Evolutionary conservation across 768 basidiomycete species (phyloP), one percentile per base, ranked within the genome.

Genomic region (Baorangia bicolor): DNA sequence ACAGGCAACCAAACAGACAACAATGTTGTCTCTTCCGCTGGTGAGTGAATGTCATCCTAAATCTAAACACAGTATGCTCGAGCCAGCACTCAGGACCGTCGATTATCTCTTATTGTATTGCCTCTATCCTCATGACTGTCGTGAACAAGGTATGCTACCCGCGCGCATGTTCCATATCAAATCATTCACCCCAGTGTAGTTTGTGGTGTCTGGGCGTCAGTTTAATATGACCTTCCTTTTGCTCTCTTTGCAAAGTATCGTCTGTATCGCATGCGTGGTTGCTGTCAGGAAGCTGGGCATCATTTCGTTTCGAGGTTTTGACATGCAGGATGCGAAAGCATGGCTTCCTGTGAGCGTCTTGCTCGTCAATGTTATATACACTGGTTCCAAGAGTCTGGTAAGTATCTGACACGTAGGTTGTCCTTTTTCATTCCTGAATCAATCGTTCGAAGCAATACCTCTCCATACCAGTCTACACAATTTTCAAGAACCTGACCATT

Each of bases 401-500:
- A 73, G 94, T 79, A n/a, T 46, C 31, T 34, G 6, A 28, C 34
- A 20, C 7, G 5, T 16, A 6, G 31, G 11, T 23, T 23, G 18
- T 13, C 31, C 18, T 25, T 35, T 51, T 53, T 28, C 16, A 11
- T 35, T 30, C 21, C 49, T 52, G 53, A 49, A 51, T 21, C 27
- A 47, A 45, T 21, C 21, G 11, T 42, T 13, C 34, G 6, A 72
- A 98, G 94, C 97, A 98, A 95, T 93, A 87, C 74, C 79, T 99
- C 46, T 91, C 86, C 61, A 98, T 99, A 73, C 97, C 97, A 0
- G 87, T 98, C 27, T 99, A 98, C 75, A 98, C 97, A 1, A 98
- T 99, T 60, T 98, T 98, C 83, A 99, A 99, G 75, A 99, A 99
- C 70, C 68, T 98, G 66, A 98, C 97, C n/a, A 99, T 98, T 65